Base-by-base conservation (phyloP, 2,329 filamentous ascomycete genomes). In the Fusarium pseudoanthophilum region DNA sequence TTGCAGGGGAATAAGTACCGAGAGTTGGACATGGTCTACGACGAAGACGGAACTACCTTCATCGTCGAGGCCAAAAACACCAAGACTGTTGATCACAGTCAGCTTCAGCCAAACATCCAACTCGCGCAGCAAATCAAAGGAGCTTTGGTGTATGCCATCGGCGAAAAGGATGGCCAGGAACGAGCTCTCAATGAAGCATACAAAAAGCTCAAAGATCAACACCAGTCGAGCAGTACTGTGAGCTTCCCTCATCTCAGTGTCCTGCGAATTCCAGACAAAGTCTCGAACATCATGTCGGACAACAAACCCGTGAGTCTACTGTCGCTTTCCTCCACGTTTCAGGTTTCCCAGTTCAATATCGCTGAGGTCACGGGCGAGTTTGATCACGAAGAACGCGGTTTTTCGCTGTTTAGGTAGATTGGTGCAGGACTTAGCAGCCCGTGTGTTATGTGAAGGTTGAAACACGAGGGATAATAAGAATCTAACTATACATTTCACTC, bases 401-500 rank as follows among this genome's bases (percentile, higher is more conserved):
- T 53, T 9, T 53, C 32, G 0, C 1, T 52, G 0, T 52, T 21
- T 13, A 36, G 9, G 26, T 52, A 51, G 15, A 3, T 0, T 16
- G 20, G 2, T 7, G 16, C 2, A 20, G 1, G 11, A 7, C 0
- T 26, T 13, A 0, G 15, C 2, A 13, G n/a, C 4, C 15, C 18
- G 2, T 5, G 10, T 5, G 1, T 24, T 6, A 43, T 16, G 2
- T 9, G 5, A 16, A 15, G 4, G 21, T n/a, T 6, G 21, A n/a
- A 4, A 20, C 4, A 21, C 21, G 11, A 14, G 8, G 16, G 42
- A 13, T 11, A 45, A 5, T 6, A 26, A 18, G 15, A 26, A 18
- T n/a, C n/a, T n/a, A n/a, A n/a, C n/a, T n/a, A n/a, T n/a, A n/a
- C n/a, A n/a, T n/a, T n/a, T n/a, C n/a, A n/a, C n/a, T n/a, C n/a